These are phyloP conservation scores for Epichloe bromicola DNA, from an alignment of 2,329 filamentous ascomycete genomes.

Conservation along the genomic window DNA sequence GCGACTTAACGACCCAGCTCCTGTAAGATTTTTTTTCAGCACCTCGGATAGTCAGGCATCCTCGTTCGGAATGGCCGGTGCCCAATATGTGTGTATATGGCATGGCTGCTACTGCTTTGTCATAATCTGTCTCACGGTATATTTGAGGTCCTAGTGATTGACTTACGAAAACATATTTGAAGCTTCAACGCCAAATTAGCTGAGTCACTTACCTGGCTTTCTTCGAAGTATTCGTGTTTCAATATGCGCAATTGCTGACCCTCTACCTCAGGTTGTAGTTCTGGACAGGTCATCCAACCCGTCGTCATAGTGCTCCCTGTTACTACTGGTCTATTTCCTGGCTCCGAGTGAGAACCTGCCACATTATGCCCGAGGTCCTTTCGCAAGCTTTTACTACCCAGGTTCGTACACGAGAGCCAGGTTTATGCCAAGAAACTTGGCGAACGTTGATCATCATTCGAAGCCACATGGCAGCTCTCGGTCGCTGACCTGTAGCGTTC, in stretches of 20 bases:
- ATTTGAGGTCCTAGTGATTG: not conserved
- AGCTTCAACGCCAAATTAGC: not conserved
- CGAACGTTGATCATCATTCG: not conserved
- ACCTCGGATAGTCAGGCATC: constrained; percentile 3
- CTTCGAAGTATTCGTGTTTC: not conserved
- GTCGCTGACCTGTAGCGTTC: not conserved
- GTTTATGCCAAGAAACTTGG: too few relatives aligned
- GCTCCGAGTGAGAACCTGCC: not conserved
- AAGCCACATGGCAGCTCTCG: not conserved
- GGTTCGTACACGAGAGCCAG: not conserved
- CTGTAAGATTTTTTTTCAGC: constrained; percentile 19
- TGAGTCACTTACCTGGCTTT: constrained; percentile 4
- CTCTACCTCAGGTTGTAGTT: not conserved
- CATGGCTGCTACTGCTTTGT: not conserved
- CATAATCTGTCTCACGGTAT: not conserved
- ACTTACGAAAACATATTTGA: not conserved
- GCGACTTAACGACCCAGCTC: constrained; percentile 15
- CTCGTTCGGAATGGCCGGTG: not conserved
- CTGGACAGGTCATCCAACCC: not conserved
- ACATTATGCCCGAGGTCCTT: too few relatives aligned
- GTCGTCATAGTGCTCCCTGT: not conserved
- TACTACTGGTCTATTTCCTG: too few relatives aligned
- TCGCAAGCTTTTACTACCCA: not conserved
- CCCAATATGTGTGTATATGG: not conserved
- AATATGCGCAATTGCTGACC: not conserved